phyloP scores from a whole-genome alignment of 768 basidiomycete species.

The Neoboletus brunneissimus region DNA sequence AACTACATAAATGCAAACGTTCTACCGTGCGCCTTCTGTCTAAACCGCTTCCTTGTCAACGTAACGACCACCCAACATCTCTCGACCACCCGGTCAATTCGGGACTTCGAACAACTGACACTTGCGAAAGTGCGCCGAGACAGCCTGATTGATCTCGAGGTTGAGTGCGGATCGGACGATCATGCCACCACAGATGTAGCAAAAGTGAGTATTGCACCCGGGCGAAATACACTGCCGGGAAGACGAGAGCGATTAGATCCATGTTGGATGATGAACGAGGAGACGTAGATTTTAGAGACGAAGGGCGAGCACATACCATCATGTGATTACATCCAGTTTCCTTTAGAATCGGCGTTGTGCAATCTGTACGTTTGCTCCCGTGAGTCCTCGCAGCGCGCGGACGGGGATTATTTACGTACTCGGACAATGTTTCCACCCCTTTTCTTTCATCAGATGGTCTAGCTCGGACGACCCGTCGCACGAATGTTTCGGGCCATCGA shows the following conservation, averaged over 20 bases:
- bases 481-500: slow-evolving; percentile 44
- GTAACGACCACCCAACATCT: background rate
- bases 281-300: background rate
- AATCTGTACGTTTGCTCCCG: slow-evolving; percentile 30
- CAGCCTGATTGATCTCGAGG: slow-evolving; percentile 30
- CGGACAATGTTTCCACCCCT: slow-evolving; percentile 68
- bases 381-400: background rate
- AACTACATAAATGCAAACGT: background rate
- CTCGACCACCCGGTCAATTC: slow-evolving; percentile 4
- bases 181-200: slow-evolving; percentile 47
- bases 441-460: slow-evolving; percentile 45
- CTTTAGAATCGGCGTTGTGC: slow-evolving; percentile 49
- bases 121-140: slow-evolving; percentile 33
- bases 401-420: slow-evolving; percentile 32
- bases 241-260: background rate
- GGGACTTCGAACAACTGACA: slow-evolving; percentile 39
- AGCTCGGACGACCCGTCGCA: slow-evolving; percentile 61
- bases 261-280: background rate
- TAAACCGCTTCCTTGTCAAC: background rate
- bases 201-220: slow-evolving; percentile 61
- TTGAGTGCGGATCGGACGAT: slow-evolving; percentile 42
- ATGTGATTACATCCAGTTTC: slow-evolving; percentile 58
- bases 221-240: slow-evolving; percentile 48
- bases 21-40: background rate
- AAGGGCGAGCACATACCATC: slow-evolving; percentile 35